phyloP scores from a whole-genome alignment of 176 grass and related monocot species.

The Metroxylon sagu region DNA sequence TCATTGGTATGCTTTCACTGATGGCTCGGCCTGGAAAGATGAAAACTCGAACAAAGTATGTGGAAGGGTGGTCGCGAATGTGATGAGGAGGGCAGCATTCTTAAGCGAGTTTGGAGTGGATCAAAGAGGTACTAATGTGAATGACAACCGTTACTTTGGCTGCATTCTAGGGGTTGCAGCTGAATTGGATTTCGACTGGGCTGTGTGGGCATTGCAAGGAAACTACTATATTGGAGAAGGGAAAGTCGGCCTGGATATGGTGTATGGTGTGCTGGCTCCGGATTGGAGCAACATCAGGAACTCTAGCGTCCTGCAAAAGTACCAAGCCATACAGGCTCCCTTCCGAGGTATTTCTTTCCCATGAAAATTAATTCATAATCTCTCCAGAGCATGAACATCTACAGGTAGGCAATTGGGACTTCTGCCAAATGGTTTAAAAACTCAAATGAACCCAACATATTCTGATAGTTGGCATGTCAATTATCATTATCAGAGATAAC shows the following conservation, averaged over 20 bases:
- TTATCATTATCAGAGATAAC: too few relatives aligned
- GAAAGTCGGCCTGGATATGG: slow-evolving; percentile 37
- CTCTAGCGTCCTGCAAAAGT: slow-evolving; percentile 29
- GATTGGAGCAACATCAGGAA: slow-evolving; percentile 43
- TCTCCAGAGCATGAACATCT: not conserved
- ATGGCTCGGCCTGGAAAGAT: slow-evolving; percentile 40
- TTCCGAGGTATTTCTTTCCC: slow-evolving; percentile 27
- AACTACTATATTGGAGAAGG: slow-evolving; percentile 80
- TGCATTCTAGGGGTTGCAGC: slow-evolving; percentile 48
- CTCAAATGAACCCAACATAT: too few relatives aligned
- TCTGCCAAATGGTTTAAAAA: too few relatives aligned
- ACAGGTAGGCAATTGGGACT: slow-evolving; percentile 37
- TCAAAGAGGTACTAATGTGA: slow-evolving; percentile 56
- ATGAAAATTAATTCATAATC: not conserved
- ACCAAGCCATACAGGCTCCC: slow-evolving; percentile 58
- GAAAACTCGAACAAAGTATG: slow-evolving; percentile 71
- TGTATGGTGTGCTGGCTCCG: slow-evolving; percentile 50
- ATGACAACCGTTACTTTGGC: slow-evolving; percentile 71
- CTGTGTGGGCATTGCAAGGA: slow-evolving; percentile 78
- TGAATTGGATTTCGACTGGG: slow-evolving; percentile 83
- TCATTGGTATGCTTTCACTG: slow-evolving; percentile 93
- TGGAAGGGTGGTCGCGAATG: slow-evolving; percentile 31
- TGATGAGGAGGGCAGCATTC: slow-evolving; percentile 54
- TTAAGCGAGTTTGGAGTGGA: slow-evolving; percentile 89
- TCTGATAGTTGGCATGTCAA: too few relatives aligned